Conservation (phyloP, 306 rosid genomes). For the Castanospermum australe region DNA sequence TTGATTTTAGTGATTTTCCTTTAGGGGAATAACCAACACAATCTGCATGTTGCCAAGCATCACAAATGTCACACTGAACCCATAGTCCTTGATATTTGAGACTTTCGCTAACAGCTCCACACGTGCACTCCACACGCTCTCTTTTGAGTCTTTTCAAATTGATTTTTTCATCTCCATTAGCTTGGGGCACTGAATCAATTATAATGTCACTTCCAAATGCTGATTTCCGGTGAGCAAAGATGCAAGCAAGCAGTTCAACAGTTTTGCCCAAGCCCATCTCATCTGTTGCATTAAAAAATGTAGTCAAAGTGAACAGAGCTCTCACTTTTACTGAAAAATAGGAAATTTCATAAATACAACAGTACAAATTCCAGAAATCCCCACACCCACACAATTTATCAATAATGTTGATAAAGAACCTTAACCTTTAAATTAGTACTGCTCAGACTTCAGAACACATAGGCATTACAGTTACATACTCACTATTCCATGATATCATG, state of each 20-base stretch:
- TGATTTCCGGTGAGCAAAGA: conserved; percentile 70
- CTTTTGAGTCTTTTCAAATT: conserved; percentile 67
- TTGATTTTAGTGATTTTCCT: conserved; percentile 58
- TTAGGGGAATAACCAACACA: conserved; percentile 88
- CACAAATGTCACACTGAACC: conserved; percentile 97
- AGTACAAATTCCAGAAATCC: neutral
- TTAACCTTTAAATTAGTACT: neutral
- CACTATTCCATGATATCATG: neutral
- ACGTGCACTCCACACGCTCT: conserved; percentile 87
- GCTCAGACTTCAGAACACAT: neutral
- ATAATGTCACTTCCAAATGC: conserved; percentile 49
- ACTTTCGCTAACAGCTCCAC: conserved; percentile 90
- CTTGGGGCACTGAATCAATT: conserved; percentile 36
- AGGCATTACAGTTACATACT: neutral
- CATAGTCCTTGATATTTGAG: conserved; percentile 75
- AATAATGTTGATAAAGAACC: neutral
- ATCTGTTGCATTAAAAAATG: conserved; percentile 49
- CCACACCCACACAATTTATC: neutral
- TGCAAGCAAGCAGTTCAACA: conserved; percentile 89
- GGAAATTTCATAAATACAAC: neutral
- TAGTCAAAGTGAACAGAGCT: conserved; percentile 25
- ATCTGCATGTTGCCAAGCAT: conserved; percentile 98
- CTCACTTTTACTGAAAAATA: neutral
- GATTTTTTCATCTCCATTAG: conserved; percentile 29
- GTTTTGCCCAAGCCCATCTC: conserved; percentile 99